Conservation (phyloP, 331 rosid species). For the Erythrophleum ivorense region DNA sequence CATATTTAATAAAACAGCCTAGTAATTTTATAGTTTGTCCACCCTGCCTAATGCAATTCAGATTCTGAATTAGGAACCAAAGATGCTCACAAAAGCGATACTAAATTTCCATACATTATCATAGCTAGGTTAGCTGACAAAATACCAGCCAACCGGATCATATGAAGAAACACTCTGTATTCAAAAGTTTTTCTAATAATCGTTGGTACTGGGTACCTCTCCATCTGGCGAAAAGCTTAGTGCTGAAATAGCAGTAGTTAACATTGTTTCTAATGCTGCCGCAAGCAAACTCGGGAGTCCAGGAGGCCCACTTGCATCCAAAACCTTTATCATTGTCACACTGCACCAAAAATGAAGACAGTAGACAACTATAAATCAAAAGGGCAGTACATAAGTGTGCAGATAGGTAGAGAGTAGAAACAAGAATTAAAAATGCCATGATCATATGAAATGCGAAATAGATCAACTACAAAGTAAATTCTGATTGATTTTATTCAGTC, state of each 20-base stretch:
- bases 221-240: conserved; percentile 97
- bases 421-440: conserved; percentile 22
- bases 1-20: background rate
- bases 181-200: conserved; percentile 24
- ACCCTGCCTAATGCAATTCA: conserved; percentile 18
- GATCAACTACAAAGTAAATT: conserved; percentile 21
- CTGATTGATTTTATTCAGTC: conserved; percentile 21
- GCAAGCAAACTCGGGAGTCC: conserved; percentile 95
- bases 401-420: conserved; percentile 1
- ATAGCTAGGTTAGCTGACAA: conserved; percentile 14
- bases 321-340: conserved; percentile 75
- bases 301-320: conserved; percentile 99
- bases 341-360: conserved; percentile 51
- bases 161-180: conserved; percentile 35
- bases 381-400: background rate
- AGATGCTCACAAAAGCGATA: conserved; percentile 1
- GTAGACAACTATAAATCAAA: conserved; percentile 32
- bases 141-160: conserved; percentile 29
- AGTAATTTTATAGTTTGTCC: background rate
- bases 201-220: conserved; percentile 73
- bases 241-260: conserved; percentile 80
- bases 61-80: conserved; percentile 23
- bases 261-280: conserved; percentile 58
- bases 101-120: conserved; percentile 9
- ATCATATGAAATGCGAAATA: conserved; percentile 30